Evolutionary conservation across 345 rosid species (phyloP).

Genomic region (Euphorbia pulcherrima): DNA sequence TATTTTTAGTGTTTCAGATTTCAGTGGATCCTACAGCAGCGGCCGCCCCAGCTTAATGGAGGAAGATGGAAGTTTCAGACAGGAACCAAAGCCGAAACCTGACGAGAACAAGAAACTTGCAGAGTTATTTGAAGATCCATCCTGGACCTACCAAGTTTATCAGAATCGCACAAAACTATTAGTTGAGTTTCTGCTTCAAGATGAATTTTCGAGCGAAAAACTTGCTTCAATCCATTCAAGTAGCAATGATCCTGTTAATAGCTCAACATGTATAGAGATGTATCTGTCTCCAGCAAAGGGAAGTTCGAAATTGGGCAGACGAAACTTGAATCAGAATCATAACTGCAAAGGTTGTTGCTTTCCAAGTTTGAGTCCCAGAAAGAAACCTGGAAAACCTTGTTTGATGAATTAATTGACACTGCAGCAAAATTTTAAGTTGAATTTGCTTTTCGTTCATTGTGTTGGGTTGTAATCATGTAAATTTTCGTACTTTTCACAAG

Average conservation of each 20-base stretch:
- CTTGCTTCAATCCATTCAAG: background rate
- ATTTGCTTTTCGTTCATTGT: no score
- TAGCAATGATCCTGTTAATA: no score
- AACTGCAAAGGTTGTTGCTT: background rate
- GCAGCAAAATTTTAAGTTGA: no score
- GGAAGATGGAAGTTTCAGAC: background rate
- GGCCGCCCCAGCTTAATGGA: slow-evolving; percentile 5
- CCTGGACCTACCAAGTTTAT: slow-evolving; percentile 8
- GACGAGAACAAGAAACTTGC: slow-evolving; percentile 2
- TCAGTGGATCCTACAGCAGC: slow-evolving; percentile 14
- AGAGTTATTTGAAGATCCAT: slow-evolving; percentile 15
- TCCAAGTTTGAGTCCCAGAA: no score
- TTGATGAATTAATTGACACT: no score
- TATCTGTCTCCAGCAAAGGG: background rate
- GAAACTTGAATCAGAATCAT: background rate
- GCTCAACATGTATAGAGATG: background rate
- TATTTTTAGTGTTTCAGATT: slow-evolving; percentile 1
- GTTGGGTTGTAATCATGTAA: no score
- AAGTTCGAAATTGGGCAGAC: background rate
- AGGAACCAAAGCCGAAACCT: background rate
- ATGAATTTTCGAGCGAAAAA: no score
- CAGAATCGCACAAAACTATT: slow-evolving; percentile 3
- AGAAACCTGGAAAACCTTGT: no score
- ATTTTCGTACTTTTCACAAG: no score
- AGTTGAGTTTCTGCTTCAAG: slow-evolving; percentile 12